Evolutionary conservation across 306 rosid species (phyloP).

Genomic region (Corylus heterophylla): DNA sequence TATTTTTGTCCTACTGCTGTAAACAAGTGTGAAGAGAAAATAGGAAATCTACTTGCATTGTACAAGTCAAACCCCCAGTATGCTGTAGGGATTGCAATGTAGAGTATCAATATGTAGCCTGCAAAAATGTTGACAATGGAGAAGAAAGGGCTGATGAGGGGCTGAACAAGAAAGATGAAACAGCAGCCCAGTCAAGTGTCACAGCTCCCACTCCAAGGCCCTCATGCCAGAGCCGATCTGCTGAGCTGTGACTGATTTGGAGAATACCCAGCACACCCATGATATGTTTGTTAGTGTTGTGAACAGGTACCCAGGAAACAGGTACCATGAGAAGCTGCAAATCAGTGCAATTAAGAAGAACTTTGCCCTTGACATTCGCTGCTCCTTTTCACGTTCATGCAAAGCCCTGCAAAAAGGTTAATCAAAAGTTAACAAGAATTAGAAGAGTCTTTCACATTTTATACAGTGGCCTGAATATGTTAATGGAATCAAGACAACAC

Average conservation of each 20-base stretch:
- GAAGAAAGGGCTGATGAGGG: conserved; percentile 77
- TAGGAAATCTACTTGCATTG: conserved; percentile 58
- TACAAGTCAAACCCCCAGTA: conserved; percentile 67
- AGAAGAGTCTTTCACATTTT: background rate
- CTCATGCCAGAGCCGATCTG: conserved; percentile 81
- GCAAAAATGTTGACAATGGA: conserved; percentile 67
- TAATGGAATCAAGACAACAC: too few relatives aligned
- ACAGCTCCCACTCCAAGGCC: conserved; percentile 81
- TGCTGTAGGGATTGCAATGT: conserved; percentile 49
- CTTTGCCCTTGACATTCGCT: conserved; percentile 50
- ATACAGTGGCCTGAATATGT: too few relatives aligned
- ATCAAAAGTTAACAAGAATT: background rate
- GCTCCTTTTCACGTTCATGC: conserved; percentile 63
- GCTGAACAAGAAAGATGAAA: conserved; percentile 73
- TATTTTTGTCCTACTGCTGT: too few relatives aligned
- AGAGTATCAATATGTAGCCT: conserved; percentile 54
- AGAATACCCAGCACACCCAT: conserved; percentile 78
- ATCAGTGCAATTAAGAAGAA: conserved; percentile 68
- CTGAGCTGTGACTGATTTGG: conserved; percentile 82
- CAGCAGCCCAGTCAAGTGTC: conserved; percentile 71
- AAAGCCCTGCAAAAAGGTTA: conserved; percentile 54
- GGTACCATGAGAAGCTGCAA: conserved; percentile 75
- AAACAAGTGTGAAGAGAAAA: too few relatives aligned
- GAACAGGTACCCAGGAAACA: conserved; percentile 71
- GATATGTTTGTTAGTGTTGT: conserved; percentile 76